Evolutionary conservation across 116 monocot species (phyloP), one percentile per base, ranked within the genome.

Genomic region (Iris pallida): DNA sequence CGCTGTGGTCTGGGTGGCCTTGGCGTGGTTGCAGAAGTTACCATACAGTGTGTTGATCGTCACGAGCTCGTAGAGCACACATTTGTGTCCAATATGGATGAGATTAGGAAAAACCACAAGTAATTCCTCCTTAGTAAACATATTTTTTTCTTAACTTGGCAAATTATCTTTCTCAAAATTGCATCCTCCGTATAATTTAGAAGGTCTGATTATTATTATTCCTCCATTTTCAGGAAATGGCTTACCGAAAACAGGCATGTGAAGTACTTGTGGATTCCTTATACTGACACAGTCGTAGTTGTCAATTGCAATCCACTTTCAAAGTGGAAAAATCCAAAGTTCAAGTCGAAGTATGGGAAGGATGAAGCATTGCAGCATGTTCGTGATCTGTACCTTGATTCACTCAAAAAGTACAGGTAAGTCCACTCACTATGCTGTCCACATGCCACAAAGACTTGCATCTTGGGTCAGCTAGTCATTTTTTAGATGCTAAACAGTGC

Each of bases 21-120:
- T 75, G 97, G 97, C 63, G 97, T 97, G 15, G 93, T 97, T 64
- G 87, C 97, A 59, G 97, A 97, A 83, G 90, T 92, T 45, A 97
- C 93, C 59, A 56, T 92, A 54, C 92, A 97, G 55, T 97, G 97
- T 76, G 90, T 97, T 59, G 93, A 97, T 7, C 81, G 97, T 53
- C 90, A 97, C 43, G 87, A 92, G 77, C 93, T 97, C 71, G 83
- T 97, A 11, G 97, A 97, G 53, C 93, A 92, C 66, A 97, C 97
- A 51, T 97, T 97, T 70, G 83, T 90, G 10, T 87, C 93, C 20
- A 85, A 87, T 64, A 63, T 78, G 8, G 57, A 81, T 16, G 93
- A 97, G 62, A 82, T 97, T 42, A 85, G 75, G 77, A 90, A 90
- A 74, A 97, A 97, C 70, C 92, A 97, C 89, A 97, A 92, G 96